Base-by-base conservation (phyloP, 495 filamentous ascomycete species). In the Hyaloscypha hepaticicola region DNA sequence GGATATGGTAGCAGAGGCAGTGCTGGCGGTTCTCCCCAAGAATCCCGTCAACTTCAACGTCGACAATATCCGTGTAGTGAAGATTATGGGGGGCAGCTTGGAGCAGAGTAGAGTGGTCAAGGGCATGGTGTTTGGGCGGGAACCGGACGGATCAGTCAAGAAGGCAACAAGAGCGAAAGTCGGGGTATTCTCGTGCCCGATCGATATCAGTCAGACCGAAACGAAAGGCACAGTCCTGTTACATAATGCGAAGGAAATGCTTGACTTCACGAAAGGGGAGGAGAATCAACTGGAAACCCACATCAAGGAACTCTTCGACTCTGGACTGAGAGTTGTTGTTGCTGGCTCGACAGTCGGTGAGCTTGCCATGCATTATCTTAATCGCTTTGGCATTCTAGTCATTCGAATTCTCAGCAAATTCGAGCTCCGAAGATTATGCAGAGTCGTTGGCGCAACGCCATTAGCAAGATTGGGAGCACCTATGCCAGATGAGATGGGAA, bases 401-500 rank as follows among this genome's bases (percentile, higher is more conserved):
- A 93, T 99, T 82, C 97, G 97, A 78, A 88, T 99, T 72, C 86
- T 99, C 69, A 97, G 93, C 76, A 99, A 99, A 79, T 99, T 96
- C 75, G 96, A 99, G 77, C 85, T 98, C 51, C 85, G 93, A 66
- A 84, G 96, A 53, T 78, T 98, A 64, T 99, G 96, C 84, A 87
- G 95, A 55, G 96, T 99, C 33, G 93, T 99, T 33, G 95, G 96
- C 58, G 96, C 95, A 50, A 97, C 93, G 3, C 96, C 96, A 8
- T 85, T 99, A 60, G 96, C 96, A 34, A 88, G 96, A 70, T 84
- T 99, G 56, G 96, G 96, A 60, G 96, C 96, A 9, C 96, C 96
- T 28, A 99, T 99, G 96, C 96, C 96, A 26, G 96, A 99, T 71
- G 96, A 99, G 83, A 98, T 97, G 93, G 96, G 96, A 66, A 88